A percentile compares a stretch with the other conserved stretches of the same genome.
phyloP scores from a whole-genome alignment of 2,329 filamentous ascomycete species.

The Xylariaceae sp. region DNA sequence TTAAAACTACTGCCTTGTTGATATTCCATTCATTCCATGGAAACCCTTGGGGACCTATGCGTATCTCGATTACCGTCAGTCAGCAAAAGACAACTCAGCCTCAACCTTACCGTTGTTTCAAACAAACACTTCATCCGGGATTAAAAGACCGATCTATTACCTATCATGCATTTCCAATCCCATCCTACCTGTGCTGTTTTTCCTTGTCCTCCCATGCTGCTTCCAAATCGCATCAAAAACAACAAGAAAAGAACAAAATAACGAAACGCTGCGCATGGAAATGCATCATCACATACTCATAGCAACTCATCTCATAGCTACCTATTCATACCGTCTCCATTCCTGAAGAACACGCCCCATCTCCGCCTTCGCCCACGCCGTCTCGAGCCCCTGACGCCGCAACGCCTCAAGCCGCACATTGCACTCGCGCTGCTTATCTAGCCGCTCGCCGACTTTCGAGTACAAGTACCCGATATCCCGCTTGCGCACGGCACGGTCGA shows the following conservation, averaged over 20 bases:
- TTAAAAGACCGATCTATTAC: not conserved
- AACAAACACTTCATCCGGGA: no score
- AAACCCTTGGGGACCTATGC: not conserved
- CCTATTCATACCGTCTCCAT: constrained; percentile 54
- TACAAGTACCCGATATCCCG: constrained; percentile 63
- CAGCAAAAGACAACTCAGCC: not conserved
- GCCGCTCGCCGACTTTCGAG: constrained; percentile 51
- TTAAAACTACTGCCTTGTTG: no score
- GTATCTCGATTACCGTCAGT: not conserved
- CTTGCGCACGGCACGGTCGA: constrained; percentile 58
- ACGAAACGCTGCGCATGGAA: no score
- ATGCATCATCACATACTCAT: not conserved
- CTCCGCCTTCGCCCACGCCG: constrained; percentile 39
- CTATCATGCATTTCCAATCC: not conserved
- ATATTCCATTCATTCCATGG: not conserved
- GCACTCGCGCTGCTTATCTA: constrained; percentile 55
- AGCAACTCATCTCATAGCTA: not conserved
- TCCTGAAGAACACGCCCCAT: constrained; percentile 48
- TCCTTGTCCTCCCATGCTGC: not conserved
- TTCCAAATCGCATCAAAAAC: not conserved
- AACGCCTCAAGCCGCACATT: constrained; percentile 8
- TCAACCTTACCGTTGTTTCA: not conserved
- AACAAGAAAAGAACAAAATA: no score
- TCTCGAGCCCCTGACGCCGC: constrained; percentile 28
- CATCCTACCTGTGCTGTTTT: not conserved